Percentiles rank a stretch among this genome's conserved stretches.
phyloP scores from a whole-genome alignment of 1,284 basidiomycete genomes.

The Tylopilus sp. region DNA sequence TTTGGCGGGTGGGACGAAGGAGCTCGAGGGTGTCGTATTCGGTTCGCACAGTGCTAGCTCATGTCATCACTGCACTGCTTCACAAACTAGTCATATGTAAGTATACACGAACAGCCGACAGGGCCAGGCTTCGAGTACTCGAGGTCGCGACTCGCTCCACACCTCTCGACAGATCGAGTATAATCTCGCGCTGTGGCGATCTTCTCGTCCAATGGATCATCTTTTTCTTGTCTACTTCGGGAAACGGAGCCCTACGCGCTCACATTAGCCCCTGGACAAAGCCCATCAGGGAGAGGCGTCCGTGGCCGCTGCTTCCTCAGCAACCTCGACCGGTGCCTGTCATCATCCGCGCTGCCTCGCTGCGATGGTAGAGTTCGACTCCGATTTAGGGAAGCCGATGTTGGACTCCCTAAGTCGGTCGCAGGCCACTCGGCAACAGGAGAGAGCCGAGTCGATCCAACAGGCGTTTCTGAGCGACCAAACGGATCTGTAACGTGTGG shows the following conservation, averaged over 20 bases:
- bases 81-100: too few relatives aligned
- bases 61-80: too few relatives aligned
- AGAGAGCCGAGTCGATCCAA: conserved; percentile 35
- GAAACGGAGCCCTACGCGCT: conserved; percentile 14
- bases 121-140: conserved; percentile 6
- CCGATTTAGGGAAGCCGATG: conserved; percentile 37
- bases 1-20: background rate
- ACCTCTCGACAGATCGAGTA: conserved; percentile 19
- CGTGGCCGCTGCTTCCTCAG: conserved; percentile 49
- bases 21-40: too few relatives aligned
- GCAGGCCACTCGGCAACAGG: conserved; percentile 42
- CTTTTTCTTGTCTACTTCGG: background rate
- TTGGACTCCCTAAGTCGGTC: conserved; percentile 23
- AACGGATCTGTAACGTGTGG: conserved; percentile 18
- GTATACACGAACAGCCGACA: conserved; percentile 14
- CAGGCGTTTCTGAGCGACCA: conserved; percentile 13
- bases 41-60: background rate
- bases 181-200: conserved; percentile 7
- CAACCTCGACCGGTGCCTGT: conserved; percentile 39
- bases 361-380: conserved; percentile 58
- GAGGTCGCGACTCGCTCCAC: conserved; percentile 10
- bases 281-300: conserved; percentile 19
- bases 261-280: conserved; percentile 23
- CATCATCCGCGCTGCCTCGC: conserved; percentile 34
- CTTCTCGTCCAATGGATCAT: background rate